Conservation (phyloP, 1,284 basidiomycete species). For the Rhodotorula sp. region DNA sequence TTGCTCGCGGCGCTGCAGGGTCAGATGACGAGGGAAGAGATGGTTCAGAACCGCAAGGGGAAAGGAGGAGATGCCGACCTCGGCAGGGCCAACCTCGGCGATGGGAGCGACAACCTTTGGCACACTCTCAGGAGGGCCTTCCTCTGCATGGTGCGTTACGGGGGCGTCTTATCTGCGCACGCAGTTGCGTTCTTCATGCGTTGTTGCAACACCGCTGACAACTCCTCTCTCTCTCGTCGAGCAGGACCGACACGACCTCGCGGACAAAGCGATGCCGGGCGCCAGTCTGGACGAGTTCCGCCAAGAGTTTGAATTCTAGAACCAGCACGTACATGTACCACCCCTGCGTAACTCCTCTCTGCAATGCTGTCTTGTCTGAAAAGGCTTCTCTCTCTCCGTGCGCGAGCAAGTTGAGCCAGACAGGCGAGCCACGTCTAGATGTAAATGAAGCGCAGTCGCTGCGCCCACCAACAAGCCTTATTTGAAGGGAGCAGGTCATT, state of each 20-base stretch:
- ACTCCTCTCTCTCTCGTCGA: background rate
- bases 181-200: background rate
- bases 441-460: too few species aligned
- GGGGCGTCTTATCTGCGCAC: background rate
- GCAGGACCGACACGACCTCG: conserved; percentile 53
- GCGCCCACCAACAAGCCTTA: too few species aligned
- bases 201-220: background rate
- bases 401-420: too few species aligned
- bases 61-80: conserved; percentile 24
- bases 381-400: too few species aligned
- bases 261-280: conserved; percentile 41
- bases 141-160: conserved; percentile 57
- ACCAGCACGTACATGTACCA: background rate
- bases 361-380: too few species aligned
- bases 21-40: conserved; percentile 56
- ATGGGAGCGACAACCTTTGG: conserved; percentile 79
- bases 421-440: too few species aligned
- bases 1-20: conserved; percentile 87
- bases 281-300: conserved; percentile 41
- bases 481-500: too few species aligned
- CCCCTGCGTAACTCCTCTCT: too few species aligned
- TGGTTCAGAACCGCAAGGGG: conserved; percentile 47
- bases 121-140: conserved; percentile 83
- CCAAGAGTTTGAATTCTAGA: conserved; percentile 44
- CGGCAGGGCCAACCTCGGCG: conserved; percentile 55